Evolutionary conservation across 495 filamentous ascomycete species (phyloP), one percentile per base, ranked within the genome.

Genomic region (Bryoglossum gracile): DNA sequence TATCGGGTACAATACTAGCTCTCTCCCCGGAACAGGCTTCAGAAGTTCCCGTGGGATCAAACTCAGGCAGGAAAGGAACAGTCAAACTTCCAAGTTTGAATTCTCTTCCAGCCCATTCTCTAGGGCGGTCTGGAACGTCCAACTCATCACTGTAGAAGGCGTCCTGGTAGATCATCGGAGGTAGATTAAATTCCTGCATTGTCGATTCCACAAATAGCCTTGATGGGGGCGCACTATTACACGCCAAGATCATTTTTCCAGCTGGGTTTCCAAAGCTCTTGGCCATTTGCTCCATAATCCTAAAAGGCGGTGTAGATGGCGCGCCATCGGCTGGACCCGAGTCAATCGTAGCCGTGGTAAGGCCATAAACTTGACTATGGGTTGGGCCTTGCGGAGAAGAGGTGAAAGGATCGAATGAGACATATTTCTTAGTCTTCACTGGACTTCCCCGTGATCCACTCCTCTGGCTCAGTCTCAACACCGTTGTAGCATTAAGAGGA

Each of bases 21-120:
- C 77, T 78, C 19, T 77, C 63, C 14, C 81, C 83, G 58, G 64
- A 72, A 36, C 70, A 75, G 8, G 78, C 76, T 8, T 65, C 62
- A 2, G 74, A 77, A 16, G 67, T 63, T 8, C 79, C 85, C 10
- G 68, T 74, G 0, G 81, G 67, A 63, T 95, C 83, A 56, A 97
- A 96, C 3, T 78, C 68, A 0, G 89, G 86, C 2, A 95, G 75
- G 59, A 80, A 92, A 3, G 86, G 85, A 5, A 87, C 63, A 0
- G 79, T 82, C 48, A 75, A 77, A 44, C 91, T 86, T 60, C 78
- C 79, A 1, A 96, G 63, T 40, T 77, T 85, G 62, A 94, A 96
- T 54, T 94, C 88, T 54, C 78, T 80, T 14, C 91, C 91, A 8
- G 85, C 94, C 63, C 95, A 97, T 66, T 94, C 87, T 39, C 87